Conservation (phyloP, 257 asterid species). For the Solanum phureja region DNA sequence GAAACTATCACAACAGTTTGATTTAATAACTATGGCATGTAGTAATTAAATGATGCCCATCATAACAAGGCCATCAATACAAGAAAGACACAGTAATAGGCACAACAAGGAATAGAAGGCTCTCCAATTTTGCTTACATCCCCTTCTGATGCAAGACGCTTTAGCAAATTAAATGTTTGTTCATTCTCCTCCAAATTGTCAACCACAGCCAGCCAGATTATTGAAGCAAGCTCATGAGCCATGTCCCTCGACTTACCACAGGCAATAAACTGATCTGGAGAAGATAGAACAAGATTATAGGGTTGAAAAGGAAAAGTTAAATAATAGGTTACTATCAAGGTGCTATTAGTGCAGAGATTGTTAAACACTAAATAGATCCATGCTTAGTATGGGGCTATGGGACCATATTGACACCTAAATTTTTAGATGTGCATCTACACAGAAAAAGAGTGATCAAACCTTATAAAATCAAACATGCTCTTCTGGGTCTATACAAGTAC, state of each 20-base stretch:
- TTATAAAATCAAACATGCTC: neutral
- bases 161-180: slow-evolving; percentile 43
- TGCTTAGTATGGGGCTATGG: neutral
- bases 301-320: neutral
- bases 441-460: neutral
- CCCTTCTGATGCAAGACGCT: slow-evolving; percentile 60
- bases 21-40: neutral
- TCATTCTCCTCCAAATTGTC: slow-evolving; percentile 66
- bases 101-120: neutral
- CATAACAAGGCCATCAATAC: neutral
- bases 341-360: neutral
- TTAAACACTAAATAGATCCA: neutral
- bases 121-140: slow-evolving; percentile 36
- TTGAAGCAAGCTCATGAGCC: slow-evolving; percentile 58
- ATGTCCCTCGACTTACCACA: slow-evolving; percentile 62
- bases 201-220: slow-evolving; percentile 65
- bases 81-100: neutral
- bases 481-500: neutral
- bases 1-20: neutral
- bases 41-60: neutral
- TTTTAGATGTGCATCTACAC: neutral
- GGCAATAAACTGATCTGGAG: slow-evolving; percentile 70
- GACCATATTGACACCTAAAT: neutral
- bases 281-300: neutral
- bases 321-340: neutral